phyloP scores from a whole-genome alignment of 176 grass and related monocot species.

The Pharus latifolius region DNA sequence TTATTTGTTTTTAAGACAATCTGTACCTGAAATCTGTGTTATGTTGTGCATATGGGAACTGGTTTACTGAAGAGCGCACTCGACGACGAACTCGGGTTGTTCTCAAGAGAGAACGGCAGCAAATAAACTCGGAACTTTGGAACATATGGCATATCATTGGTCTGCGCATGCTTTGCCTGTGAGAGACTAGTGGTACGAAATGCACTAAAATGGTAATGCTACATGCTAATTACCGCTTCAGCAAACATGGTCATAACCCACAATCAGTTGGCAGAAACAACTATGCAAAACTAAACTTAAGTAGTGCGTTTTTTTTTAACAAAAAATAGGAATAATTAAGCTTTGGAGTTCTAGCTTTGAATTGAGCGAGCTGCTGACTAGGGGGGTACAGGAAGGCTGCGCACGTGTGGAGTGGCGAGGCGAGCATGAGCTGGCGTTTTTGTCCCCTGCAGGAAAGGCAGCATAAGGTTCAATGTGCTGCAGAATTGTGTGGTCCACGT shows the following conservation, averaged over 20 bases:
- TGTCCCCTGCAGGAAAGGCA: constrained; percentile 23
- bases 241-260: too few species aligned
- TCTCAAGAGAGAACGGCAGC: background rate
- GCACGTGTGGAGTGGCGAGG: constrained; percentile 20
- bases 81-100: background rate
- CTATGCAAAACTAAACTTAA: too few species aligned
- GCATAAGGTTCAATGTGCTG: background rate
- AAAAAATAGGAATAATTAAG: background rate
- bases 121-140: constrained; percentile 10
- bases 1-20: background rate
- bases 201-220: too few species aligned
- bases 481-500: constrained; percentile 3
- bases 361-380: background rate
- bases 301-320: too few species aligned
- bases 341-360: background rate
- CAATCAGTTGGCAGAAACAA: too few species aligned
- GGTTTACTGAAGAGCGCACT: background rate
- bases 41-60: background rate
- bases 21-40: background rate
- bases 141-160: background rate
- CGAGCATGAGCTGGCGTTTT: constrained; percentile 23
- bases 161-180: background rate
- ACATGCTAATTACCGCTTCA: too few species aligned
- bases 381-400: background rate
- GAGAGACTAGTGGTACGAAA: background rate